Conservation (phyloP, 345 rosid genomes). For the Draba incana region DNA sequence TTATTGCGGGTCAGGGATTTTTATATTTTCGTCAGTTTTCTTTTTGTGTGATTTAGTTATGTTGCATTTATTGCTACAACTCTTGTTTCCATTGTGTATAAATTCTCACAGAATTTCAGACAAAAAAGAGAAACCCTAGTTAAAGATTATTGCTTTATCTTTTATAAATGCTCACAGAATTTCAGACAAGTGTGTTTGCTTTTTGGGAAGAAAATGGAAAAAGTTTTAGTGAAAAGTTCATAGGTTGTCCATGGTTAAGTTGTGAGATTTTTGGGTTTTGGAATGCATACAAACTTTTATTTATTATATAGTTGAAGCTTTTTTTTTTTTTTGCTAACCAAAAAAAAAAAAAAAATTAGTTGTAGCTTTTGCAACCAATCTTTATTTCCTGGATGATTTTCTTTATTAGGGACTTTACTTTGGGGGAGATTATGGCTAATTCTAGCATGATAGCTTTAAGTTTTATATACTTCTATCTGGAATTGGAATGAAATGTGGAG, state of each 20-base stretch:
- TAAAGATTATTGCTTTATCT: slow-evolving; percentile 1
- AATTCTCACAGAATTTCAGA: slow-evolving; percentile 1
- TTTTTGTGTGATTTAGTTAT: background rate
- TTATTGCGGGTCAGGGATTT: background rate
- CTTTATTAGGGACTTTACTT: no score
- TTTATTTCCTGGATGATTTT: no score
- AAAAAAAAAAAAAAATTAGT: no score
- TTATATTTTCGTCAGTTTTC: no score
- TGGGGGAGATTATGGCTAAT: no score
- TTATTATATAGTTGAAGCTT: no score
- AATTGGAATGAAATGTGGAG: background rate
- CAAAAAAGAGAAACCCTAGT: slow-evolving; percentile 2
- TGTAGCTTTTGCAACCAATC: no score
- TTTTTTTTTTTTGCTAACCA: no score
- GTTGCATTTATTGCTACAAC: slow-evolving; percentile 42
- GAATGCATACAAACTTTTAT: background rate
- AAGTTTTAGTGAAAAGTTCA: background rate
- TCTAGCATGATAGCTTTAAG: no score
- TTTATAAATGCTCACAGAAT: no score
- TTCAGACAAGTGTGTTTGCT: background rate
- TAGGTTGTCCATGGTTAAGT: background rate
- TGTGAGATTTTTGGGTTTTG: background rate
- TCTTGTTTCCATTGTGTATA: slow-evolving; percentile 12
- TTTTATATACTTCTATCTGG: background rate
- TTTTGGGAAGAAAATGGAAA: background rate